phyloP scores from a whole-genome alignment of 176 grass and related monocot genomes.

The Alopecurus myosuroides region DNA sequence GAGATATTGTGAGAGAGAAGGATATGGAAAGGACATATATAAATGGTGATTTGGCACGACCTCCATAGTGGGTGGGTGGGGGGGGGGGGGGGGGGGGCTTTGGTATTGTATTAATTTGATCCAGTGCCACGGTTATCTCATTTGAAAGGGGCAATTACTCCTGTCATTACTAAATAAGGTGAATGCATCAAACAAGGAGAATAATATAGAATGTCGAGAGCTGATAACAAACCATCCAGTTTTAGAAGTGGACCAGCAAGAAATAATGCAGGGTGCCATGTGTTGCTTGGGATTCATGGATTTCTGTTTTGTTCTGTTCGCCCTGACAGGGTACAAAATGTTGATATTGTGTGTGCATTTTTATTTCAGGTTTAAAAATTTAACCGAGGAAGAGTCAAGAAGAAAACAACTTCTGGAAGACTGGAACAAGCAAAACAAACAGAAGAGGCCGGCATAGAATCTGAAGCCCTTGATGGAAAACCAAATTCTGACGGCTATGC shows the following conservation, averaged over 20 bases:
- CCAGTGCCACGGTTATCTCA: not conserved
- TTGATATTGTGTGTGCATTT: conserved; percentile 9
- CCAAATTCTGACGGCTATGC: conserved; percentile 31
- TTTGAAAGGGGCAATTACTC: not conserved
- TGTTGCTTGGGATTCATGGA: conserved; percentile 14
- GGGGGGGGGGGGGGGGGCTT: too few relatives aligned
- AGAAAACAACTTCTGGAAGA: conserved; percentile 48
- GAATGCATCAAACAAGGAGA: not conserved
- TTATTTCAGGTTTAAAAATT: conserved; percentile 72
- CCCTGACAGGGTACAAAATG: not conserved
- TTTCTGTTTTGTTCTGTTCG: not conserved
- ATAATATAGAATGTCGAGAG: not conserved
- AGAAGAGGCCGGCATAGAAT: conserved; percentile 34
- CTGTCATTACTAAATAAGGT: not conserved
- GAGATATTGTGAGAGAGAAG: too few relatives aligned
- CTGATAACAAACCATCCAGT: not conserved
- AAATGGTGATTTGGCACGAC: too few relatives aligned
- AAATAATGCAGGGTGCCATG: not conserved
- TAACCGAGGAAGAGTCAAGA: conserved; percentile 72
- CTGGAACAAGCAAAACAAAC: conserved; percentile 31
- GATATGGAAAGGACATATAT: too few relatives aligned
- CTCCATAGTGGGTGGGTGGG: too few relatives aligned
- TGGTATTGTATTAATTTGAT: not conserved
- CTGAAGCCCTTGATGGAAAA: conserved; percentile 26
- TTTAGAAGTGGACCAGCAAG: not conserved